Evolutionary conservation across 2,329 filamentous ascomycete species (phyloP).

Genomic region (Plectosphaerella cucumerina): DNA sequence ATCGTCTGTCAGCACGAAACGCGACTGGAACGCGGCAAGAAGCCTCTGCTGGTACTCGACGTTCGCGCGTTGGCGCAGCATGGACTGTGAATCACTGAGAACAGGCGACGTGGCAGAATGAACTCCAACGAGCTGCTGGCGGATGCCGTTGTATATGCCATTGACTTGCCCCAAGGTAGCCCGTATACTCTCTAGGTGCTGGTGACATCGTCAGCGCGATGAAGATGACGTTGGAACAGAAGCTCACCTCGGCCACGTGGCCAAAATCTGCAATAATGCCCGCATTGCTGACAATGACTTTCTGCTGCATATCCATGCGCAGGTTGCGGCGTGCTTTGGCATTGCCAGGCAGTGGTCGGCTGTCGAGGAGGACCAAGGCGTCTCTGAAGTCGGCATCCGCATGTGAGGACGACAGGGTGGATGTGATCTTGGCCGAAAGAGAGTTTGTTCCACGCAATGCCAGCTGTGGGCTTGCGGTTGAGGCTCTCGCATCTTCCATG

Average conservation of each 20-base stretch:
- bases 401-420: slow-evolving; percentile 86
- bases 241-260: slow-evolving; percentile 74
- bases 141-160: slow-evolving; percentile 75
- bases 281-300: slow-evolving; percentile 90
- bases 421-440: slow-evolving; percentile 76
- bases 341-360: slow-evolving; percentile 66
- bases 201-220: slow-evolving; percentile 2
- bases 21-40: slow-evolving; percentile 69
- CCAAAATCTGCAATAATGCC: slow-evolving; percentile 86
- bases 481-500: not conserved
- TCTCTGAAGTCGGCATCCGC: slow-evolving; percentile 89
- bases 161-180: slow-evolving; percentile 75
- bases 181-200: slow-evolving; percentile 87
- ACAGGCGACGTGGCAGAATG: slow-evolving; percentile 70
- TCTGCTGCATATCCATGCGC: slow-evolving; percentile 79
- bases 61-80: slow-evolving; percentile 69
- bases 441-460: slow-evolving; percentile 49
- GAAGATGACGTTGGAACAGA: not conserved
- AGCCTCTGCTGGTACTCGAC: slow-evolving; percentile 77
- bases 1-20: slow-evolving; percentile 81
- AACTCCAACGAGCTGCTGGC: slow-evolving; percentile 69
- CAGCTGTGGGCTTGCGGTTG: not conserved
- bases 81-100: slow-evolving; percentile 69
- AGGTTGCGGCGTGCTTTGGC: slow-evolving; percentile 75
- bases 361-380: slow-evolving; percentile 73